phyloP scores from a whole-genome alignment of 1,139 yeast species.

The Yamadazyma siamensis region DNA sequence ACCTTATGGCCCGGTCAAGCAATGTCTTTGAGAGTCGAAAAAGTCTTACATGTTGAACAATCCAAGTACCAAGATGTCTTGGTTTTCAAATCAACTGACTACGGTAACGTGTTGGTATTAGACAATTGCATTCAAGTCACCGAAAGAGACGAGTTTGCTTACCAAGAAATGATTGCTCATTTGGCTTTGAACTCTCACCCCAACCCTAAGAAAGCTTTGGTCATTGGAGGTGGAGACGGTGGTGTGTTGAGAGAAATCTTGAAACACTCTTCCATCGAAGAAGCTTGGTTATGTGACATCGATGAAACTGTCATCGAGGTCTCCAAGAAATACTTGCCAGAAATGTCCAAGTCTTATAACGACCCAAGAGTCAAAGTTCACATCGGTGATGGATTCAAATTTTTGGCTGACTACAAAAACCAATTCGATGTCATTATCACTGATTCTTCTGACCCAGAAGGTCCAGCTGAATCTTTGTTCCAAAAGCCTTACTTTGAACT shows the following conservation, averaged over 20 bases:
- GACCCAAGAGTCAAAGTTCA: constrained; percentile 82
- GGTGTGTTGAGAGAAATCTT: constrained; percentile 92
- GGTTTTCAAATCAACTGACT: constrained; percentile 81
- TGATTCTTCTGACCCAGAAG: constrained; percentile 95
- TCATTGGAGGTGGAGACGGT: constrained; percentile 96
- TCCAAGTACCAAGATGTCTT: constrained; percentile 87
- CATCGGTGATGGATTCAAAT: constrained; percentile 91
- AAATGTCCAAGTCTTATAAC: constrained; percentile 73
- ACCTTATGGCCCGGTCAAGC: constrained; percentile 97
- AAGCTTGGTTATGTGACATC: constrained; percentile 86
- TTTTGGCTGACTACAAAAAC: constrained; percentile 65
- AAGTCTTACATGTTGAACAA: constrained; percentile 74
- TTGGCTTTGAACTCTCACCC: constrained; percentile 88
- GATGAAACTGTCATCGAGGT: constrained; percentile 86
- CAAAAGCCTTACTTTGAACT: constrained; percentile 83
- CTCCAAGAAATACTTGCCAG: constrained; percentile 79
- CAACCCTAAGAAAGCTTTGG: constrained; percentile 82
- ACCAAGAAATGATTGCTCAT: constrained; percentile 94
- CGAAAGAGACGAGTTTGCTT: constrained; percentile 91
- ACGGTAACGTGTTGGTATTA: constrained; percentile 87
- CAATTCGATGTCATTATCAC: constrained; percentile 89
- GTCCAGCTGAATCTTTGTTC: constrained; percentile 89
- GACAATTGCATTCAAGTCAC: constrained; percentile 92
- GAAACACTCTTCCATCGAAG: constrained; percentile 78
- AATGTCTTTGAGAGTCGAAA: constrained; percentile 77